These are phyloP conservation scores for Ophiosphaerella narmari DNA, from an alignment of 2,329 filamentous ascomycete genomes.

Conservation along the genomic window DNA sequence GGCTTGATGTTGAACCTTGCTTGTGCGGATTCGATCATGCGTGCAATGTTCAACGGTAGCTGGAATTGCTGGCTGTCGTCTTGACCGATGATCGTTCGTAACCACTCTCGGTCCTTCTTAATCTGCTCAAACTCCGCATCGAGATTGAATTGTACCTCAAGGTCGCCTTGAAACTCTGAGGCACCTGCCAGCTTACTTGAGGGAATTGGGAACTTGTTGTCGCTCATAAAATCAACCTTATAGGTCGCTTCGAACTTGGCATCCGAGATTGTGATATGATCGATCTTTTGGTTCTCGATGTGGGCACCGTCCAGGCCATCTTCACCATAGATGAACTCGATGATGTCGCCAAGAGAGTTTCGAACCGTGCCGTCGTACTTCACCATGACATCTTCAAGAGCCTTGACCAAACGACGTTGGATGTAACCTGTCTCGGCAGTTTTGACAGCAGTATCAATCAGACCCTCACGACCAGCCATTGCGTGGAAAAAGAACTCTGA, in stretches of 20 bases:
- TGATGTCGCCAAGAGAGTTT: slow-evolving; percentile 93
- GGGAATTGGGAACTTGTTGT: slow-evolving; percentile 65
- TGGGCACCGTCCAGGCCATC: slow-evolving; percentile 91
- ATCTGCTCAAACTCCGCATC: slow-evolving; percentile 88
- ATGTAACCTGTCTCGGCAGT: slow-evolving; percentile 99
- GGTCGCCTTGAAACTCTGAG: slow-evolving; percentile 82
- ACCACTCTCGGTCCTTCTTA: slow-evolving; percentile 70
- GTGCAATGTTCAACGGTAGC: slow-evolving; percentile 85
- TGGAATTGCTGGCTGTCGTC: slow-evolving; percentile 87
- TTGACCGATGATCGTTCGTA: slow-evolving; percentile 68
- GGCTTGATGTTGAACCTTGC: slow-evolving; percentile 84
- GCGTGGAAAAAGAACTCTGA: slow-evolving; percentile 99
- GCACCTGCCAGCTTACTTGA: slow-evolving; percentile 81
- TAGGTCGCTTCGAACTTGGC: slow-evolving; percentile 79
- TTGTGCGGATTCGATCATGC: slow-evolving; percentile 89
- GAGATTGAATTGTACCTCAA: slow-evolving; percentile 82
- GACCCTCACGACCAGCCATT: slow-evolving; percentile 99
- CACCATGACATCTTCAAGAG: slow-evolving; percentile 94
- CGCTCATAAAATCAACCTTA: slow-evolving; percentile 85
- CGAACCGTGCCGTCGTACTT: slow-evolving; percentile 97
- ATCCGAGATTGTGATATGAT: slow-evolving; percentile 81
- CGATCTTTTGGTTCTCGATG: slow-evolving; percentile 91
- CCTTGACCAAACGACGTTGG: slow-evolving; percentile 96
- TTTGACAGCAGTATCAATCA: slow-evolving; percentile 99
- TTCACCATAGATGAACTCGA: slow-evolving; percentile 97